Percentiles rank a stretch among this genome's conserved stretches.
phyloP scores from a whole-genome alignment of 2,329 filamentous ascomycete genomes.

The Alternaria alternata region DNA sequence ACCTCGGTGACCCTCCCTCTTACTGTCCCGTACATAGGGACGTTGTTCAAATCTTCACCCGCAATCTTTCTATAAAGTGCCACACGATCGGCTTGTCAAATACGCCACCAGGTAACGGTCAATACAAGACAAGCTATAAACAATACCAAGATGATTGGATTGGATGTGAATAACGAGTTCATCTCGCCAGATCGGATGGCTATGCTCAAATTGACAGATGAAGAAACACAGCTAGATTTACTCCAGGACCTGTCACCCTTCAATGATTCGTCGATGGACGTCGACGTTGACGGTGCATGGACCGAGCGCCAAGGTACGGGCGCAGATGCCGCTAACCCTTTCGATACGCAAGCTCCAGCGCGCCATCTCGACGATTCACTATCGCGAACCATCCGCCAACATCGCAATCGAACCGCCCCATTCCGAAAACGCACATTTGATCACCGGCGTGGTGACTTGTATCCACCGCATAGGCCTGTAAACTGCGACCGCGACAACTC shows the following conservation, averaged over 20 bases:
- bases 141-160: neutral
- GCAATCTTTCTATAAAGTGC: neutral
- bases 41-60: neutral
- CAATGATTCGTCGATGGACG: constrained; percentile 9
- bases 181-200: neutral
- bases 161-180: neutral
- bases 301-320: constrained; percentile 20
- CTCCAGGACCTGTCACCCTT: neutral
- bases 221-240: neutral
- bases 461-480: neutral
- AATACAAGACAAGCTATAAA: neutral
- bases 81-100: neutral
- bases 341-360: constrained; percentile 18
- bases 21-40: fast-evolving
- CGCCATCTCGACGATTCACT: constrained; percentile 24
- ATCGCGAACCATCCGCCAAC: constrained; percentile 22
- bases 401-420: constrained; percentile 20
- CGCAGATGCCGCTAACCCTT: constrained; percentile 23
- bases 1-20: neutral
- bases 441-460: constrained; percentile 8
- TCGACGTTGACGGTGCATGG: constrained; percentile 7
- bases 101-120: neutral
- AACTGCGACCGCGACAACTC: constrained; percentile 11
- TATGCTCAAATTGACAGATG: neutral
- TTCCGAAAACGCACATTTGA: constrained; percentile 4